These are phyloP conservation scores for Malus hybrid DNA, from an alignment of 331 rosid genomes.

Conservation along the genomic window DNA sequence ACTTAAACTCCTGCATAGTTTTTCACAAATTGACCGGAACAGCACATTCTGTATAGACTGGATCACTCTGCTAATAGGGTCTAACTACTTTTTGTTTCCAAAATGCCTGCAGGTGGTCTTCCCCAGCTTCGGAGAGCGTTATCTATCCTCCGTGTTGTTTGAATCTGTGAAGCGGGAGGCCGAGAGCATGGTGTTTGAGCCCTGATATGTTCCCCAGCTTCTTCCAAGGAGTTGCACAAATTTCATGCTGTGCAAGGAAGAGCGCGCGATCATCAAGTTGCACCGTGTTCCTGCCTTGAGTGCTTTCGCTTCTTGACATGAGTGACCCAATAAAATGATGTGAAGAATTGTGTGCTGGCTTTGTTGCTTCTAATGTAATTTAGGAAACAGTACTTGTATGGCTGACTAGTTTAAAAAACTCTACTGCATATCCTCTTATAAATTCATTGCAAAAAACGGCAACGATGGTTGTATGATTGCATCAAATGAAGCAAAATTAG, in stretches of 20 bases:
- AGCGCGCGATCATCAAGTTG: not conserved
- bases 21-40: not conserved
- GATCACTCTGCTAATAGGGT: not conserved
- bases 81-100: not conserved
- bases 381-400: not conserved
- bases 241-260: slow-evolving; percentile 5
- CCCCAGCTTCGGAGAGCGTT: slow-evolving; percentile 74
- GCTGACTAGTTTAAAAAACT: not conserved
- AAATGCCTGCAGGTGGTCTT: slow-evolving; percentile 45
- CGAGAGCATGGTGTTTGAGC: slow-evolving; percentile 50
- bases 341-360: not conserved
- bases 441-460: no score
- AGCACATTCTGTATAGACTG: not conserved
- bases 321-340: slow-evolving; percentile 6
- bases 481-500: no score
- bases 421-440: not conserved
- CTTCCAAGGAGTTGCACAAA: not conserved
- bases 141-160: slow-evolving; percentile 57
- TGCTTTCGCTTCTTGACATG: not conserved
- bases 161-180: slow-evolving; percentile 51
- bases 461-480: not conserved
- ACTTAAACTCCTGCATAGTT: not conserved
- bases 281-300: not conserved
- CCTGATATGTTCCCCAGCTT: slow-evolving; percentile 15
- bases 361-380: not conserved